A percentile compares a stretch with the other conserved stretches of the same genome.
Conservation (phyloP, 1,284 basidiomycete species). For the Neonothopanus nambi region DNA sequence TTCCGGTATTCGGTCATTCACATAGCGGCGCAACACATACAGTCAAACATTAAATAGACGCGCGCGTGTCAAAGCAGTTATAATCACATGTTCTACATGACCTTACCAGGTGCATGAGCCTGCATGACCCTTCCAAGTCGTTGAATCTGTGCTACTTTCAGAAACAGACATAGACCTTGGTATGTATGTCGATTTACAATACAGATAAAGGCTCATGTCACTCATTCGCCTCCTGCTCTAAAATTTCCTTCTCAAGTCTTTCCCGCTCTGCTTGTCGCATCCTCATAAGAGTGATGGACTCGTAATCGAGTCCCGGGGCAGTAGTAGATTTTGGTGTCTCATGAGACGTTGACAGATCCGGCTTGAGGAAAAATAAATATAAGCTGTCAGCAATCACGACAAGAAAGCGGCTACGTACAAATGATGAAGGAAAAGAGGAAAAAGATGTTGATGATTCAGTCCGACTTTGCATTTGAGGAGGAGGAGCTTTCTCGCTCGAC, state of each 20-base stretch:
- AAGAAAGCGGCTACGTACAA: constrained; percentile 44
- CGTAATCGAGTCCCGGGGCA: constrained; percentile 63
- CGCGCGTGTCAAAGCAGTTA: no score
- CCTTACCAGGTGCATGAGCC: no score
- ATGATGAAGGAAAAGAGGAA: constrained; percentile 59
- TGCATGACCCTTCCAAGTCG: no score
- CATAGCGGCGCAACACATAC: no score
- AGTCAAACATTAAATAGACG: no score
- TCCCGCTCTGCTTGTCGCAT: constrained; percentile 80
- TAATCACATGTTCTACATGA: no score
- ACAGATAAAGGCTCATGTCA: background rate
- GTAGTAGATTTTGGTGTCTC: constrained; percentile 28
- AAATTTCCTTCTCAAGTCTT: constrained; percentile 73
- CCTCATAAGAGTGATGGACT: constrained; percentile 79
- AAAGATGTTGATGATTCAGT: constrained; percentile 32
- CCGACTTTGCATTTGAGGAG: constrained; percentile 31
- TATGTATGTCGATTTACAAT: no score
- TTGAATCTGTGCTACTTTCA: no score
- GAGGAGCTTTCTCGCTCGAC: constrained; percentile 23
- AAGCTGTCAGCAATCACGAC: constrained; percentile 3
- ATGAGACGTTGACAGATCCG: constrained; percentile 22
- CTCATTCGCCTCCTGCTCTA: constrained; percentile 56
- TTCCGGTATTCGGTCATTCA: no score
- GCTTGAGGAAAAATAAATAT: constrained; percentile 8
- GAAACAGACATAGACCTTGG: no score